Evolutionary conservation across 306 rosid species (phyloP).

Genomic region (Canavalia ensiformis): DNA sequence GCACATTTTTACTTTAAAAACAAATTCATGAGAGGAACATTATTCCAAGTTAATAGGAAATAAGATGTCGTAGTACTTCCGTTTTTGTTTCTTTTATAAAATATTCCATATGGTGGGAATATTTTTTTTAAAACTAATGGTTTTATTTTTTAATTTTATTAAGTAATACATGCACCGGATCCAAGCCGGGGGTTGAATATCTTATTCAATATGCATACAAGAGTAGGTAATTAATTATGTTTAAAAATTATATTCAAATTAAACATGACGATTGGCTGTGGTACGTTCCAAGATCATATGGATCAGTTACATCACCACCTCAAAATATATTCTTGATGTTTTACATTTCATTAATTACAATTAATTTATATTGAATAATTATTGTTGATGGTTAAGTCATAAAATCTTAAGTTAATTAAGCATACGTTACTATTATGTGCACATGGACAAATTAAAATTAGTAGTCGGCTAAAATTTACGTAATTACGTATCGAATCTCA

Average conservation of each 20-base stretch:
- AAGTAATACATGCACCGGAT: no score
- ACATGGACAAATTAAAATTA: not conserved
- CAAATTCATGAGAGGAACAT: no score
- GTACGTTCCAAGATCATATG: not conserved
- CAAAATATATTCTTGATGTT: not conserved
- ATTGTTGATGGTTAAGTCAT: not conserved
- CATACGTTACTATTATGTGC: not conserved
- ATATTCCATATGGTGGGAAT: no score
- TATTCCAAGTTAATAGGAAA: no score
- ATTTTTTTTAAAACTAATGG: no score
- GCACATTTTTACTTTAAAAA: no score
- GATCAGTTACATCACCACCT: not conserved
- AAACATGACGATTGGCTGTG: not conserved
- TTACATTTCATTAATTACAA: not conserved
- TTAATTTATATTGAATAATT: no score
- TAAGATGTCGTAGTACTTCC: no score
- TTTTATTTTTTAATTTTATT: no score
- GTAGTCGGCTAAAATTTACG: not conserved
- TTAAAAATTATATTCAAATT: not conserved
- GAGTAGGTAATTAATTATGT: not conserved
- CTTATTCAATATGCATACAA: not conserved
- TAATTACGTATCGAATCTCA: not conserved
- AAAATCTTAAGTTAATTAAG: not conserved
- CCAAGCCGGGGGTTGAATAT: not conserved
- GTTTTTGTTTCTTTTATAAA: no score